Evolutionary conservation across 768 basidiomycete species (phyloP).

Genomic region (Cyclocybe cylindracea): DNA sequence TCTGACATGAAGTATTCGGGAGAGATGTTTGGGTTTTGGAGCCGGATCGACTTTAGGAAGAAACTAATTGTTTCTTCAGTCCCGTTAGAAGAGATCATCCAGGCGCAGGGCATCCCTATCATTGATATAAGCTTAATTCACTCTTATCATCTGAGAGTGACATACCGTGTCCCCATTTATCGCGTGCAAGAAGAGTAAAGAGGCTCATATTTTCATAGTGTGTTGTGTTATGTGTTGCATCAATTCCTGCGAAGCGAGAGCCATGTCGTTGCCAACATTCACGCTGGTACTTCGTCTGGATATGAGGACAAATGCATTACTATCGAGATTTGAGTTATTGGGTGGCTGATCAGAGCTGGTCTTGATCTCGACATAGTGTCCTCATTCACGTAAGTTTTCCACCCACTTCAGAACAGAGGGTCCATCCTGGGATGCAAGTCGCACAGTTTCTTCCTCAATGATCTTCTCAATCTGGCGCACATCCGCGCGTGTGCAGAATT

Average conservation of each 20-base stretch:
- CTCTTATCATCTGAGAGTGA: too few relatives aligned
- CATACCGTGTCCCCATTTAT: slow-evolving; percentile 12
- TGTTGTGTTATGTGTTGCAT: slow-evolving; percentile 15
- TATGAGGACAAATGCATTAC: slow-evolving; percentile 8
- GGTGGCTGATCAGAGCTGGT: background rate
- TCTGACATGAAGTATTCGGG: too few relatives aligned
- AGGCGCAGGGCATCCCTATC: slow-evolving; percentile 12
- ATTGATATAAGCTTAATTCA: too few relatives aligned
- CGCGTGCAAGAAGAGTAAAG: slow-evolving; percentile 4
- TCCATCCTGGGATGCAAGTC: slow-evolving; percentile 6
- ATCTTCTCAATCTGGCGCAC: slow-evolving; percentile 7
- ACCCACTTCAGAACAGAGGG: slow-evolving; percentile 8
- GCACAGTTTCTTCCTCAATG: slow-evolving; percentile 9
- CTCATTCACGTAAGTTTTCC: background rate
- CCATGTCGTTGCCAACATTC: slow-evolving; percentile 1
- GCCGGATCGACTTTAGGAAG: slow-evolving; percentile 3
- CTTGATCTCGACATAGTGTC: slow-evolving; percentile 8
- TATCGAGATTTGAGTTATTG: background rate
- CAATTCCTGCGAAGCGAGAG: background rate
- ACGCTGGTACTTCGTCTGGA: slow-evolving; percentile 10
- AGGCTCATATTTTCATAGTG: slow-evolving; percentile 11
- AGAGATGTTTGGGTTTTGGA: background rate
- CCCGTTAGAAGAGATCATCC: slow-evolving; percentile 18
- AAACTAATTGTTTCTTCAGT: slow-evolving; percentile 16
- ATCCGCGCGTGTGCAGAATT: slow-evolving; percentile 5